These are phyloP conservation scores for Mortierella alpina DNA, from an alignment of 192 early-diverging fungal genomes.

Conservation along the genomic window DNA sequence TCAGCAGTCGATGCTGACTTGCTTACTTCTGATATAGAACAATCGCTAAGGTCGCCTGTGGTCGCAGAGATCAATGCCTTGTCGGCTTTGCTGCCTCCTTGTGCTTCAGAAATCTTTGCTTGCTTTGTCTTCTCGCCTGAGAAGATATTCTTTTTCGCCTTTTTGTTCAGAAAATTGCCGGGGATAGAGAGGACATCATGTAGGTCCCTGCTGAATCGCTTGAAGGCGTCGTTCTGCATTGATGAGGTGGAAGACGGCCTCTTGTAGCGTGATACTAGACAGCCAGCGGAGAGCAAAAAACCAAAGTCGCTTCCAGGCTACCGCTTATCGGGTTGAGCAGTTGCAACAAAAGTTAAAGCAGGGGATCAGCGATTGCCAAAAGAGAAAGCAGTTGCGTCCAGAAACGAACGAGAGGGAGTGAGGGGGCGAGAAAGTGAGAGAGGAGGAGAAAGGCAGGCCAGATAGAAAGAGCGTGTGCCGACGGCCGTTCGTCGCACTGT, in stretches of 20 bases:
- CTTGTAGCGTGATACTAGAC: too few relatives aligned
- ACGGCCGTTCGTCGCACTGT: not conserved
- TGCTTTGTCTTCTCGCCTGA: conserved; percentile 7
- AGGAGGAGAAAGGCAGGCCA: conserved; percentile 1
- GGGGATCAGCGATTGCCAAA: too few relatives aligned
- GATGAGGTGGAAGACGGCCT: not conserved
- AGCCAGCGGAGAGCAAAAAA: not conserved
- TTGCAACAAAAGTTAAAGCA: too few relatives aligned
- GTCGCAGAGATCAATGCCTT: not conserved
- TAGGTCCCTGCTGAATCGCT: conserved; percentile 33
- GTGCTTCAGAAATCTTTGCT: not conserved
- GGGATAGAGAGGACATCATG: conserved; percentile 23
- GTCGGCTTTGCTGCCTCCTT: not conserved
- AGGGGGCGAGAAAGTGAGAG: conserved; percentile 5
- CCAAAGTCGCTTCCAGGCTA: not conserved
- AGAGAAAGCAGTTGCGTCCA: not conserved
- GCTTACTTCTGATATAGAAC: not conserved
- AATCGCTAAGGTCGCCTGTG: not conserved
- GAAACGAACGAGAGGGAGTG: not conserved
- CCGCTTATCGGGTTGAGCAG: too few relatives aligned
- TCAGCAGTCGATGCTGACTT: not conserved
- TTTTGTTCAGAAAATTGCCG: conserved; percentile 18
- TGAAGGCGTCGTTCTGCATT: conserved; percentile 50
- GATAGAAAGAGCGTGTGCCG: not conserved
- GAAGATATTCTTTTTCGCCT: conserved; percentile 22